phyloP scores from a whole-genome alignment of 192 early-diverging fungal species.

The Coemansia sp. region DNA sequence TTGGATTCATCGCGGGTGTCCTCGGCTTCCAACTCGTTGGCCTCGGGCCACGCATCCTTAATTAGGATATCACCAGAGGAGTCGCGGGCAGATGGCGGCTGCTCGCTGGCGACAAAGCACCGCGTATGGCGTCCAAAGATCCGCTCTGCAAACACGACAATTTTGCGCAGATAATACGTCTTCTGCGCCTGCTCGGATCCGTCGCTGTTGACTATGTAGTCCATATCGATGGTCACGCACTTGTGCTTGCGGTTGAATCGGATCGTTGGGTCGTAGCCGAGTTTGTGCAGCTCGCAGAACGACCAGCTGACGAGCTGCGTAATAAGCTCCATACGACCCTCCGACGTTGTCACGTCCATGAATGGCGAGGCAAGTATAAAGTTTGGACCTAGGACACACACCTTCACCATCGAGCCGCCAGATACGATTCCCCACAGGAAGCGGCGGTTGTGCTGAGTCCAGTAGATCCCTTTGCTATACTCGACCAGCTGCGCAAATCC shows the following conservation, averaged over 20 bases:
- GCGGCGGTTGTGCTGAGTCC: background rate
- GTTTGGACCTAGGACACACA: background rate
- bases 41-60: slow-evolving; percentile 5
- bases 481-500: slow-evolving; percentile 1
- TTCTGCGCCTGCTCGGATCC: no score
- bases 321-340: background rate
- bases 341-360: background rate
- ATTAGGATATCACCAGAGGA: background rate
- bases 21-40: background rate
- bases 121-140: slow-evolving; percentile 14
- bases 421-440: background rate
- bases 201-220: background rate
- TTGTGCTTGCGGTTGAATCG: background rate
- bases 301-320: slow-evolving; percentile 14
- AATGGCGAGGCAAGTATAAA: background rate
- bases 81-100: background rate
- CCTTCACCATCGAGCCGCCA: background rate
- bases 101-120: background rate
- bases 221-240: slow-evolving; percentile 1
- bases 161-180: slow-evolving; percentile 1
- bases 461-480: slow-evolving; percentile 2
- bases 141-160: slow-evolving; percentile 1
- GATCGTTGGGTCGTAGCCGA: slow-evolving; percentile 17
- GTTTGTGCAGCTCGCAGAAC: background rate
- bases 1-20: background rate